phyloP scores from a whole-genome alignment of 805 yeast genomes.

The Candida ovalis region DNA sequence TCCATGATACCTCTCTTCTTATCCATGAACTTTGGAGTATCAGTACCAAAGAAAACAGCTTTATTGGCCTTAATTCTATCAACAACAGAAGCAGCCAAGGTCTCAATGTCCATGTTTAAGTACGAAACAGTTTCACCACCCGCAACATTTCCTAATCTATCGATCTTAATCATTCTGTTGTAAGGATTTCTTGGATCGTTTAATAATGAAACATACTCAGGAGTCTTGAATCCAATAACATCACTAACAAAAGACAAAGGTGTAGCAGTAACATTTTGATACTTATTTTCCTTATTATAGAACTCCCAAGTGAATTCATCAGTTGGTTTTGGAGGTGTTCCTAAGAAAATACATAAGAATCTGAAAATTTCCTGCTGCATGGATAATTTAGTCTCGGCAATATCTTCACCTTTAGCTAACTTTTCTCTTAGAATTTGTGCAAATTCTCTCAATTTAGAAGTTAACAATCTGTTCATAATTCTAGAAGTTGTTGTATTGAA shows the following conservation, averaged over 20 bases:
- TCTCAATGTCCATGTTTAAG: slow-evolving; percentile 60
- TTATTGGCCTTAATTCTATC: slow-evolving; percentile 67
- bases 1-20: slow-evolving; percentile 69
- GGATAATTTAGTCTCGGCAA: slow-evolving; percentile 30
- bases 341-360: slow-evolving; percentile 64
- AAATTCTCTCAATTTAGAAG: slow-evolving; percentile 71
- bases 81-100: slow-evolving; percentile 58
- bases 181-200: slow-evolving; percentile 80
- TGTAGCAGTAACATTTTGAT: slow-evolving; percentile 47
- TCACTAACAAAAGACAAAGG: slow-evolving; percentile 63
- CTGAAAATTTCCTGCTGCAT: slow-evolving; percentile 63
- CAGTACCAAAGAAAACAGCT: slow-evolving; percentile 86
- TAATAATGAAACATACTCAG: slow-evolving; percentile 59
- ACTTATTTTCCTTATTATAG: slow-evolving; percentile 60
- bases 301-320: slow-evolving; percentile 73
- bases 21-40: slow-evolving; percentile 77
- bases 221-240: slow-evolving; percentile 49
- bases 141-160: slow-evolving; percentile 67
- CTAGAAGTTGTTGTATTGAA: slow-evolving; percentile 47
- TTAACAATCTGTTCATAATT: slow-evolving; percentile 56
- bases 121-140: slow-evolving; percentile 71
- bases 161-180: slow-evolving; percentile 62
- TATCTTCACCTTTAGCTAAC: slow-evolving; percentile 37
- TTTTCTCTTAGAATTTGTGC: slow-evolving; percentile 63
- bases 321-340: slow-evolving; percentile 72